These are phyloP conservation scores for Fragilaria crotonensis DNA, from an alignment of 108 stramenopile species.

Conservation along the genomic window DNA sequence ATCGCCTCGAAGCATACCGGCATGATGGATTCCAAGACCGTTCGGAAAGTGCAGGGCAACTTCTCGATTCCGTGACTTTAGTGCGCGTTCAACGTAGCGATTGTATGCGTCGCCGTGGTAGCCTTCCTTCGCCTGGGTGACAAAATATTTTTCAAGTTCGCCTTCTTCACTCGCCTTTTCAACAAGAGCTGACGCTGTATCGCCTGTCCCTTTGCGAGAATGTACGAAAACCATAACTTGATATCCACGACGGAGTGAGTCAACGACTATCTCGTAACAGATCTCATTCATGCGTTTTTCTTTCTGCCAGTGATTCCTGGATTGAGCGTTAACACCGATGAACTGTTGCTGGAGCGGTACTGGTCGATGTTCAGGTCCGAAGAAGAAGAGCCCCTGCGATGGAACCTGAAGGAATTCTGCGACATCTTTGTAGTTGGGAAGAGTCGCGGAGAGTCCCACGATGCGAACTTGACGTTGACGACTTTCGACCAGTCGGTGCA, in stretches of 20 bases:
- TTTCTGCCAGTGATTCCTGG: conserved; percentile 26
- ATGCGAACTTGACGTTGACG: conserved; percentile 88
- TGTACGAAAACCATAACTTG: conserved; percentile 99
- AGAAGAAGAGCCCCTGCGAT: conserved; percentile 87
- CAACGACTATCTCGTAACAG: conserved; percentile 83
- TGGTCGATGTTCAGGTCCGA: conserved; percentile 96
- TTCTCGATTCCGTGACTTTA: conserved; percentile 87
- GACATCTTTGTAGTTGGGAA: conserved; percentile 95
- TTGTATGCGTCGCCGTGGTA: conserved; percentile 43
- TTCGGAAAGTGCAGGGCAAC: conserved; percentile 78
- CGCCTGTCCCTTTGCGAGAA: conserved; percentile 92
- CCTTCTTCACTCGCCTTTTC: conserved; percentile 62
- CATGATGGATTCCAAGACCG: conserved; percentile 98
- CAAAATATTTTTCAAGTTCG: conserved; percentile 58
- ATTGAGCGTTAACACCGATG: conserved; percentile 79
- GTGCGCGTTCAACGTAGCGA: conserved; percentile 52
- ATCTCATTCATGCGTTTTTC: conserved; percentile 89
- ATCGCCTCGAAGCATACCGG: conserved; percentile 97
- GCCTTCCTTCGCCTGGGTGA: conserved; percentile 50
- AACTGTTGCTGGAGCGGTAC: conserved; percentile 97
- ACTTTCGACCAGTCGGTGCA: conserved; percentile 92
- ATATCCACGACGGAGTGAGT: conserved; percentile 86
- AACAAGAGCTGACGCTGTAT: conserved; percentile 77
- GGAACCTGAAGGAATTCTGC: conserved; percentile 71
- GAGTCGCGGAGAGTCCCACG: conserved; percentile 96